Conservation (phyloP, 768 basidiomycete species). For the Dentipellis fragilis region DNA sequence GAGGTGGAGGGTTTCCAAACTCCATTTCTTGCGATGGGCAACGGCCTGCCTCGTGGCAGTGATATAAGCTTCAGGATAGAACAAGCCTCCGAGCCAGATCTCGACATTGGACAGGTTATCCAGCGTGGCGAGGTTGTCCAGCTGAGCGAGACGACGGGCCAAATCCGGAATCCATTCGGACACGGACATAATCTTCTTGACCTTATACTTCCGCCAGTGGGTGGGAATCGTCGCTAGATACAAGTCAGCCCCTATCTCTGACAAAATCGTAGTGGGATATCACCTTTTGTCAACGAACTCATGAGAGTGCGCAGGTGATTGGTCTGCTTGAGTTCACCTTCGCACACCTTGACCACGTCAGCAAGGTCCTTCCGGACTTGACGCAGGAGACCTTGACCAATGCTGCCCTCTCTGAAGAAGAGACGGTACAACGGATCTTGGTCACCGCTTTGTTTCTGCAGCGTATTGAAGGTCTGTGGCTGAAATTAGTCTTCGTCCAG, state of each 20-base stretch:
- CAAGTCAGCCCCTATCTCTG: constrained; percentile 9
- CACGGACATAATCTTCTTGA: constrained; percentile 70
- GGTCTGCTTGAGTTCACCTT: constrained; percentile 86
- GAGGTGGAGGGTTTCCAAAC: constrained; percentile 78
- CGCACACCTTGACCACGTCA: constrained; percentile 76
- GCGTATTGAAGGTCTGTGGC: constrained; percentile 48
- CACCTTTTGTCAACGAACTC: constrained; percentile 85
- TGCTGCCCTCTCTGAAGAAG: constrained; percentile 79
- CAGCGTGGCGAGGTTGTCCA: constrained; percentile 58
- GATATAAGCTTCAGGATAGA: constrained; percentile 94
- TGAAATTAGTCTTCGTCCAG: constrained; percentile 7
- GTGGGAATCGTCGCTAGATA: constrained; percentile 71
- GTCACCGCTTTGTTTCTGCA: constrained; percentile 57
- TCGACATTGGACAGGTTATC: constrained; percentile 60
- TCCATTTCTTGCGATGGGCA: constrained; percentile 87
- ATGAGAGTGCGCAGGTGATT: constrained; percentile 91
- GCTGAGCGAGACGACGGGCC: constrained; percentile 68
- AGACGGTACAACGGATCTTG: constrained; percentile 82
- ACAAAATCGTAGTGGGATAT: constrained; percentile 10
- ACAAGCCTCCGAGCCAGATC: constrained; percentile 89
- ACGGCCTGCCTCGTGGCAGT: constrained; percentile 95
- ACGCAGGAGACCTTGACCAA: constrained; percentile 69
- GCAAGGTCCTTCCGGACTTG: constrained; percentile 74
- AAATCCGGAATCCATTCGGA: constrained; percentile 83
- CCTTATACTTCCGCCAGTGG: constrained; percentile 88